Conservation (phyloP, 768 basidiomycete species). For the Leccinum longicurvipes region DNA sequence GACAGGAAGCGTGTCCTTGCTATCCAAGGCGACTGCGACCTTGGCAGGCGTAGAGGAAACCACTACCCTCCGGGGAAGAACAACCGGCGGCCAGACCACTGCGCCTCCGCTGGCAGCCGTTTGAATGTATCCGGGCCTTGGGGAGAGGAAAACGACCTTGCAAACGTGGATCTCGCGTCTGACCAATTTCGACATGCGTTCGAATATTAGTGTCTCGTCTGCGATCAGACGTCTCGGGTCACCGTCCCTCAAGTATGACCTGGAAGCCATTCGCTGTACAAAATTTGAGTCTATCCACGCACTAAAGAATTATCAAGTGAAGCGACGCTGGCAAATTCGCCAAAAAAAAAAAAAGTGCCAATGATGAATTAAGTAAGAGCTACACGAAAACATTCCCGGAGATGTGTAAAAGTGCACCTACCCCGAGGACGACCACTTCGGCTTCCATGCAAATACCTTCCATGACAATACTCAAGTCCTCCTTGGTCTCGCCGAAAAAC, state of each 20-base stretch:
- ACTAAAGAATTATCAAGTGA: not conserved
- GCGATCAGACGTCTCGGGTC: conserved; percentile 14
- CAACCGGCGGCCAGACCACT: no score
- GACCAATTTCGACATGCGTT: conserved; percentile 26
- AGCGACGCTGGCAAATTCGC: conserved; percentile 3
- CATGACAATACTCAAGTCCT: conserved; percentile 24
- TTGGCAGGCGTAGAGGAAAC: no score
- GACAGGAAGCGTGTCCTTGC: no score
- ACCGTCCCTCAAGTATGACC: not conserved
- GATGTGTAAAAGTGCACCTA: not conserved
- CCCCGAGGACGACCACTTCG: conserved; percentile 28
- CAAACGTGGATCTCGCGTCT: conserved; percentile 31
- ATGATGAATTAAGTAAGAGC: conserved; percentile 3
- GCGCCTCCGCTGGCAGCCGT: no score
- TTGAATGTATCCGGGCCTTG: no score
- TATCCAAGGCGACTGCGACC: no score
- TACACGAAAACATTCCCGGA: not conserved
- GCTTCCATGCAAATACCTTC: conserved; percentile 36
- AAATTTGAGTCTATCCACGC: conserved; percentile 2
- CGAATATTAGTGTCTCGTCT: conserved; percentile 26
- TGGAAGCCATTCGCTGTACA: conserved; percentile 16
- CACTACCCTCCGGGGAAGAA: no score
- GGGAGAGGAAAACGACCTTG: conserved; percentile 21
- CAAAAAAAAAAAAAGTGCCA: conserved; percentile 20
- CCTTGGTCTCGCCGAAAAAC: conserved; percentile 39